Percentiles rank a stretch among this genome's conserved stretches.
Conservation (phyloP, 768 basidiomycete genomes). For the Naganishia antarctica region DNA sequence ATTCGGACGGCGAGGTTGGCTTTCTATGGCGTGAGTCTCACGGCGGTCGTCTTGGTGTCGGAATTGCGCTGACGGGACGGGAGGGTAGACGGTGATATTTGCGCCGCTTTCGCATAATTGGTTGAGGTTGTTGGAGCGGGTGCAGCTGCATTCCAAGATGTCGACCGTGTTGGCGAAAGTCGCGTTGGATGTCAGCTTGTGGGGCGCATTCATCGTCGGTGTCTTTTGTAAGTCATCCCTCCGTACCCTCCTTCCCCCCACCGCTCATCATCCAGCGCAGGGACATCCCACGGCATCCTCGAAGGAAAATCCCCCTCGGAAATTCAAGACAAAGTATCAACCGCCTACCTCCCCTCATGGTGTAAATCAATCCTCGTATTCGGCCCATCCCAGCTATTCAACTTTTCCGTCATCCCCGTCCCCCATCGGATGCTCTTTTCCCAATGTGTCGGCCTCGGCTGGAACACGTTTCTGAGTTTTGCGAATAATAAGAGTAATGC, state of each 20-base stretch:
- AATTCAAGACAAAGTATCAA: constrained; percentile 37
- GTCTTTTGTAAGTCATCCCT: constrained; percentile 22
- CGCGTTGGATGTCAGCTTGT: constrained; percentile 35
- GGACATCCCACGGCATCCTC: constrained; percentile 37
- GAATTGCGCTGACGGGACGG: background rate
- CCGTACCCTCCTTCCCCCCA: too few relatives aligned
- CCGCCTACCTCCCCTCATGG: constrained; percentile 22
- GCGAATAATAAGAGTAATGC: constrained; percentile 35
- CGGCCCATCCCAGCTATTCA: constrained; percentile 43
- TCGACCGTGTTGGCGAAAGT: constrained; percentile 36
- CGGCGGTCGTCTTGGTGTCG: too few relatives aligned
- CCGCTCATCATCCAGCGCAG: constrained; percentile 32
- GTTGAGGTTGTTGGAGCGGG: constrained; percentile 35
- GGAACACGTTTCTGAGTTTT: constrained; percentile 47
- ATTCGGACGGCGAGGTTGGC: constrained; percentile 39
- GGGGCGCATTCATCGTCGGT: constrained; percentile 42
- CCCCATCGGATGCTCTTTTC: constrained; percentile 41
- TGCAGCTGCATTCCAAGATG: constrained; percentile 31
- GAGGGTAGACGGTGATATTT: constrained; percentile 33
- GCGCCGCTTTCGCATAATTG: constrained; percentile 46
- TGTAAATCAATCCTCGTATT: constrained; percentile 22
- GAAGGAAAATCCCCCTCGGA: constrained; percentile 39
- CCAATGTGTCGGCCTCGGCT: constrained; percentile 38
- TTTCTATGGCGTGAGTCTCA: constrained; percentile 29
- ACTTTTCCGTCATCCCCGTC: constrained; percentile 41